phyloP scores from a whole-genome alignment of 2,329 filamentous ascomycete species.

The Metarhizium anisopliae region DNA sequence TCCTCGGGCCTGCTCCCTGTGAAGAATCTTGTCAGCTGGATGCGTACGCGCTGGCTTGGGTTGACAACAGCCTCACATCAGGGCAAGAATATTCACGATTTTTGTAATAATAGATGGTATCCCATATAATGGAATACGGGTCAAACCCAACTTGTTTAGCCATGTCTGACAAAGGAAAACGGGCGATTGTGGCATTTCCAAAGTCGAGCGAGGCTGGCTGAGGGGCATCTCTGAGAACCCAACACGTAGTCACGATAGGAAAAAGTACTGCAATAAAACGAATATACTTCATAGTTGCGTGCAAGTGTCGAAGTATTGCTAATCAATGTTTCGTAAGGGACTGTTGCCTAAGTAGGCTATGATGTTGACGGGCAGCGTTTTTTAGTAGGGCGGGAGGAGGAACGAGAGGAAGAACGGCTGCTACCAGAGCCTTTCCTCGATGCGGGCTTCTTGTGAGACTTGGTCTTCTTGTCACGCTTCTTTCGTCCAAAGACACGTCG shows the following conservation, averaged over 20 bases:
- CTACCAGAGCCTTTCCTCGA: neutral
- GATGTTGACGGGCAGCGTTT: too few relatives aligned
- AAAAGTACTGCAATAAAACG: neutral
- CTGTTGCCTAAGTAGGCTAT: too few relatives aligned
- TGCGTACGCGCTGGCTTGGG: neutral
- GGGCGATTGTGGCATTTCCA: neutral
- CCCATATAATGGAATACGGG: too few relatives aligned
- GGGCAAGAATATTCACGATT: neutral
- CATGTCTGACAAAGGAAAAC: neutral
- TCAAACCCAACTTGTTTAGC: neutral
- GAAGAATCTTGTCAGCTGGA: neutral
- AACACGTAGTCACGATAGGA: neutral
- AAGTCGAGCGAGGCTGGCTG: neutral
- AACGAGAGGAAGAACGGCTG: too few relatives aligned
- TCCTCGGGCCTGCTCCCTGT: neutral
- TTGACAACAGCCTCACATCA: neutral
- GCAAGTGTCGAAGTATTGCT: neutral
- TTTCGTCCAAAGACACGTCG: neutral
- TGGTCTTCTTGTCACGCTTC: neutral
- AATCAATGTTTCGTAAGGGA: too few relatives aligned
- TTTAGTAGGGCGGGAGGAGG: too few relatives aligned
- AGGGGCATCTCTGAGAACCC: neutral
- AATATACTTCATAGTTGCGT: neutral
- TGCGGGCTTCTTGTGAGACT: neutral
- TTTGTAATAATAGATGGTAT: too few relatives aligned